These are phyloP conservation scores for Phytophthora hybrid DNA, from an alignment of 352 stramenopile genomes.

Conservation along the genomic window DNA sequence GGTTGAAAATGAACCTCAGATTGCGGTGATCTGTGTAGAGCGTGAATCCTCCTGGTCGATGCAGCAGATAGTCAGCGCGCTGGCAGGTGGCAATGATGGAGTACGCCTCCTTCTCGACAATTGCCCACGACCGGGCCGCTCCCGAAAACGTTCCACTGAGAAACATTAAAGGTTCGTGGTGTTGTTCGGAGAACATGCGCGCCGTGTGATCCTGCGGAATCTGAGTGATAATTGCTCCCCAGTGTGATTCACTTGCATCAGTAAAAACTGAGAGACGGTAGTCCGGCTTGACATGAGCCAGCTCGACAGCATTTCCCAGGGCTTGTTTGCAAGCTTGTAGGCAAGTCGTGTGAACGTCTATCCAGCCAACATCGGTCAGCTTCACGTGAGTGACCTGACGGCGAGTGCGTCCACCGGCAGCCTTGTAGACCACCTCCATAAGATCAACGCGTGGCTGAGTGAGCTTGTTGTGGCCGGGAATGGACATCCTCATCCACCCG, in stretches of 20 bases:
- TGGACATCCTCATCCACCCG: slow-evolving; percentile 1
- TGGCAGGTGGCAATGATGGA: slow-evolving; percentile 10
- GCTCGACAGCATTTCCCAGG: neutral
- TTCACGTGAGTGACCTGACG: slow-evolving; percentile 2
- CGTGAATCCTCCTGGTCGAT: neutral
- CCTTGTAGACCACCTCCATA: slow-evolving; percentile 13
- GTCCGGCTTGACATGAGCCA: neutral
- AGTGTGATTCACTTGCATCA: slow-evolving; percentile 13
- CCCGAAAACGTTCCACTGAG: slow-evolving; percentile 6
- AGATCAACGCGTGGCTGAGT: neutral
- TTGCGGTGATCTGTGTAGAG: slow-evolving; percentile 12
- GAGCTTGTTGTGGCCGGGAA: slow-evolving; percentile 8
- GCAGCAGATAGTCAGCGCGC: slow-evolving; percentile 15
- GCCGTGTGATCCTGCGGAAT: neutral
- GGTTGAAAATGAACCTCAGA: slow-evolving; percentile 9
- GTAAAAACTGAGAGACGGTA: slow-evolving; percentile 4
- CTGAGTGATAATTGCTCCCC: slow-evolving; percentile 6
- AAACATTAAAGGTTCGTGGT: slow-evolving; percentile 9
- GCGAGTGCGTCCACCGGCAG: neutral
- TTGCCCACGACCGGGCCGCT: neutral
- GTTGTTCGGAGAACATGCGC: neutral
- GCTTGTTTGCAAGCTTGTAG: neutral
- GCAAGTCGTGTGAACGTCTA: neutral
- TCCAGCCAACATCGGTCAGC: slow-evolving; percentile 4
- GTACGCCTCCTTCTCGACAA: slow-evolving; percentile 20